Evolutionary conservation across 306 rosid genomes (phyloP), one percentile per base, ranked within the genome.

Genomic region (Biancaea sappan): DNA sequence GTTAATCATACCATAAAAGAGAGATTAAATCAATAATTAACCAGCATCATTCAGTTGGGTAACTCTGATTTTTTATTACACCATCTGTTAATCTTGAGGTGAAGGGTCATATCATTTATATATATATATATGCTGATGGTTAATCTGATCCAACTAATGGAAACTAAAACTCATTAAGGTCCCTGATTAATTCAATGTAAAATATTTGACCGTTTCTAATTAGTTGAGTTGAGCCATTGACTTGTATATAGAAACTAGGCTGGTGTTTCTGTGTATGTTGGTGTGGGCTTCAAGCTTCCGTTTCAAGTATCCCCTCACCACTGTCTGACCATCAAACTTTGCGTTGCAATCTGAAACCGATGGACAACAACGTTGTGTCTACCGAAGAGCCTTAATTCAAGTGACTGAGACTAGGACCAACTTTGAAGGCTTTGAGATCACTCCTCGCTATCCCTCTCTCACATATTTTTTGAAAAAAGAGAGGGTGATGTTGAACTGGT

Each of bases 351-450:
- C 75, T 40, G 64, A 77, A 77, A 47, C 44, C 41, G 78, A 80
- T 25, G 52, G 84, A 83, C 71, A 80, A n/a, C 76, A 76, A 85
- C 87, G 50, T 56, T 31, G 60, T 72, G 84, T 69, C 88, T 59
- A 74, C 82, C 84, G 37, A 65, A 69, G 65, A 71, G 37, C 40
- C 53, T 32, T 77, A 74, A 75, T 68, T 75, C 84, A 75, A 32
- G 66, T 71, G 92, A 75, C 40, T 73, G 73, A 76, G 94, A 88
- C 84, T 74, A 26, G 26, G 77, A 87, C 90, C 89, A 80, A 86
- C 88, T 71, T 68, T 71, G 56, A 82, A 90, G 82, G 63, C 97
- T 91, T 94, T 80, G 83, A 84, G 61, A 21, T 80, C 85, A 94
- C 97, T 89, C 86, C 64, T 86, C 84, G 70, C 46, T 68, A 78